Conservation (phyloP, 2,329 filamentous ascomycete species). For the Fusarium devonianum region DNA sequence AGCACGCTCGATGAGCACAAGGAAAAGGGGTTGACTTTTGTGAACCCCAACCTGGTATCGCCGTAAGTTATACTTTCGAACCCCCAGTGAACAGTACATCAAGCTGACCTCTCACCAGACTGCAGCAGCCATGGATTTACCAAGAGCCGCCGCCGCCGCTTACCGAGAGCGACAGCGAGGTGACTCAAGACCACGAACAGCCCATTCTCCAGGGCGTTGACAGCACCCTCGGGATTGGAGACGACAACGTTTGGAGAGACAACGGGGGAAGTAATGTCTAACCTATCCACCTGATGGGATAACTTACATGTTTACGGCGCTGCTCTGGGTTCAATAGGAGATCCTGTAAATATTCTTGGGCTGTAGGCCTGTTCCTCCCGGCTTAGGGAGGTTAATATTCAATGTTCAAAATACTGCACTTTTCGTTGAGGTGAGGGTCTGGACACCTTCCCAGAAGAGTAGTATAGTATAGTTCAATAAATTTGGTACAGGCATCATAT, state of each 20-base stretch:
- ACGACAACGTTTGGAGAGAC: slow-evolving; percentile 50
- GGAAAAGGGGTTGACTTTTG: slow-evolving; percentile 73
- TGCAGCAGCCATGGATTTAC: slow-evolving; percentile 76
- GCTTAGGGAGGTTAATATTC: too few relatives aligned
- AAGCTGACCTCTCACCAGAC: slow-evolving; percentile 49
- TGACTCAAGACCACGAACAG: slow-evolving; percentile 36
- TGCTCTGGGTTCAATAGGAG: slow-evolving; percentile 12
- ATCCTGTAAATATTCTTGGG: slow-evolving; percentile 13
- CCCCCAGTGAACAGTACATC: neutral
- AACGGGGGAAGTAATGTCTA: slow-evolving; percentile 35
- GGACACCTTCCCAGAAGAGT: too few relatives aligned
- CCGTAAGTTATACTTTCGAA: slow-evolving; percentile 59
- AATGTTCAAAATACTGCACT: too few relatives aligned
- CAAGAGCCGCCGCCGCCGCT: slow-evolving; percentile 58
- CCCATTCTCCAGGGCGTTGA: slow-evolving; percentile 47
- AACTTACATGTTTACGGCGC: slow-evolving; percentile 19
- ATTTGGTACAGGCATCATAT: too few relatives aligned
- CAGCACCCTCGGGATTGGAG: slow-evolving; percentile 49
- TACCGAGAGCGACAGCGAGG: slow-evolving; percentile 38
- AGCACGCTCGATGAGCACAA: slow-evolving; percentile 76
- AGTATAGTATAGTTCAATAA: too few relatives aligned
- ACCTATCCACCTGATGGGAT: slow-evolving; percentile 8
- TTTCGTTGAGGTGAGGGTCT: too few relatives aligned
- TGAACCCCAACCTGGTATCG: slow-evolving; percentile 76
- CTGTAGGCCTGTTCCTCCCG: slow-evolving; percentile 4